Evolutionary conservation across 768 basidiomycete genomes (phyloP).

Genomic region (Mycena polygramma): DNA sequence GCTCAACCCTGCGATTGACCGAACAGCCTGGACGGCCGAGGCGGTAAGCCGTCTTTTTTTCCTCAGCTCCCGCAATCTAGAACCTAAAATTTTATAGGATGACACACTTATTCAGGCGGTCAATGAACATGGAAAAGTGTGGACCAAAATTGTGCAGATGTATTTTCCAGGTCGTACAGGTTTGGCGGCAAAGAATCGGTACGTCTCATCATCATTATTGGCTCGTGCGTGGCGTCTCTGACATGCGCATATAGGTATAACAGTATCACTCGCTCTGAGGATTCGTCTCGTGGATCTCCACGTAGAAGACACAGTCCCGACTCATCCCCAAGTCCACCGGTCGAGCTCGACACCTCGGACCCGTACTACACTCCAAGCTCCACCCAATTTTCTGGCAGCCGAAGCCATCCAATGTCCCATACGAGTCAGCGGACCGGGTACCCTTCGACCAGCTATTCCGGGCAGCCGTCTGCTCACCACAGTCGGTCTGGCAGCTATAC

Average conservation of each 20-base stretch:
- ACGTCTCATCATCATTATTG: slow-evolving; percentile 26
- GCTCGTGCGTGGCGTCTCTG: not conserved
- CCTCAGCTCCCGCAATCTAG: slow-evolving; percentile 3
- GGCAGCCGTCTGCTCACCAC: slow-evolving; percentile 7
- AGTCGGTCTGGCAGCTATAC: not conserved
- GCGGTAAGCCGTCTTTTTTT: slow-evolving; percentile 50
- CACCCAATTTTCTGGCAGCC: not conserved
- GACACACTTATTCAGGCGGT: slow-evolving; percentile 67
- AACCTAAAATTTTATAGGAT: slow-evolving; percentile 52
- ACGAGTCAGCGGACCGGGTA: not conserved
- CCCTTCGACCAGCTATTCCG: not conserved
- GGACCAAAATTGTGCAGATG: slow-evolving; percentile 73
- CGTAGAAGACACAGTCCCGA: slow-evolving; percentile 10
- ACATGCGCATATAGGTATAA: slow-evolving; percentile 56
- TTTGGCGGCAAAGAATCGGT: slow-evolving; percentile 72
- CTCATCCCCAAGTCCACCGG: slow-evolving; percentile 22
- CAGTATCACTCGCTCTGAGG: slow-evolving; percentile 58
- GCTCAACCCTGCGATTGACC: slow-evolving; percentile 70
- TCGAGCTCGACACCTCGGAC: slow-evolving; percentile 6
- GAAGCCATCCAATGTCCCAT: not conserved
- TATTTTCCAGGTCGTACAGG: slow-evolving; percentile 73
- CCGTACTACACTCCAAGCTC: not conserved
- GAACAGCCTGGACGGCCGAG: slow-evolving; percentile 70
- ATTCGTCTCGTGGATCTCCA: slow-evolving; percentile 24
- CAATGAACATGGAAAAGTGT: slow-evolving; percentile 67